Evolutionary conservation across 768 basidiomycete species (phyloP).

Genomic region (Boletus barrowsii): DNA sequence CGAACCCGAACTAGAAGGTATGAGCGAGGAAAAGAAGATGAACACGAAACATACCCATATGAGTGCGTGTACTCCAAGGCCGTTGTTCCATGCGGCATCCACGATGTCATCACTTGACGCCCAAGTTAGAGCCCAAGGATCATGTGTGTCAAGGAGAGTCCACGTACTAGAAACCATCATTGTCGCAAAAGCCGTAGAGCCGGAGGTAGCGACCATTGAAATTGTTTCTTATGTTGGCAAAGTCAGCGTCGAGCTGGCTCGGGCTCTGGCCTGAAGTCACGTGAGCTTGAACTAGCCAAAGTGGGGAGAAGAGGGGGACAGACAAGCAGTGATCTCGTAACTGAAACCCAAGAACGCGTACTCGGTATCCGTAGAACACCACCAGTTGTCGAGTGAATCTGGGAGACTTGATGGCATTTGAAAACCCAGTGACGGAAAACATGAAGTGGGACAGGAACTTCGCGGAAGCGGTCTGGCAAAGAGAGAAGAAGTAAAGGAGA

Average conservation of each 20-base stretch:
- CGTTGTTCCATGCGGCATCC: slow-evolving; percentile 64
- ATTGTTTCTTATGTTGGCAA: slow-evolving; percentile 53
- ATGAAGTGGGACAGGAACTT: slow-evolving; percentile 16
- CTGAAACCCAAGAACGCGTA: slow-evolving; percentile 78
- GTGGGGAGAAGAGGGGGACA: slow-evolving; percentile 15
- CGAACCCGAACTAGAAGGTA: slow-evolving; percentile 34
- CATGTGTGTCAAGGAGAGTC: neutral
- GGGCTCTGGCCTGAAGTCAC: slow-evolving; percentile 51
- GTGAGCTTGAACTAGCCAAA: neutral
- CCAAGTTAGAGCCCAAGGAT: slow-evolving; percentile 7
- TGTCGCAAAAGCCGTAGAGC: slow-evolving; percentile 42
- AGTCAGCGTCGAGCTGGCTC: slow-evolving; percentile 49
- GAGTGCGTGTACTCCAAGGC: slow-evolving; percentile 69
- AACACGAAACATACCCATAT: slow-evolving; percentile 57
- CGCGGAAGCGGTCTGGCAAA: slow-evolving; percentile 14
- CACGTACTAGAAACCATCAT: slow-evolving; percentile 37
- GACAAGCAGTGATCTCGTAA: slow-evolving; percentile 68
- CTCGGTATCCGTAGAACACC: slow-evolving; percentile 63
- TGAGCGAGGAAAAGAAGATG: neutral
- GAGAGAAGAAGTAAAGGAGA: neutral
- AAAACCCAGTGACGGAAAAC: slow-evolving; percentile 45
- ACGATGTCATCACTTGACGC: slow-evolving; percentile 51
- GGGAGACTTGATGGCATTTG: slow-evolving; percentile 53
- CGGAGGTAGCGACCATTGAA: slow-evolving; percentile 68
- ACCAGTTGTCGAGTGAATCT: slow-evolving; percentile 47